Evolutionary conservation across 192 early-diverging fungal genomes (phyloP).

Genomic region (Funneliformis geosporum): DNA sequence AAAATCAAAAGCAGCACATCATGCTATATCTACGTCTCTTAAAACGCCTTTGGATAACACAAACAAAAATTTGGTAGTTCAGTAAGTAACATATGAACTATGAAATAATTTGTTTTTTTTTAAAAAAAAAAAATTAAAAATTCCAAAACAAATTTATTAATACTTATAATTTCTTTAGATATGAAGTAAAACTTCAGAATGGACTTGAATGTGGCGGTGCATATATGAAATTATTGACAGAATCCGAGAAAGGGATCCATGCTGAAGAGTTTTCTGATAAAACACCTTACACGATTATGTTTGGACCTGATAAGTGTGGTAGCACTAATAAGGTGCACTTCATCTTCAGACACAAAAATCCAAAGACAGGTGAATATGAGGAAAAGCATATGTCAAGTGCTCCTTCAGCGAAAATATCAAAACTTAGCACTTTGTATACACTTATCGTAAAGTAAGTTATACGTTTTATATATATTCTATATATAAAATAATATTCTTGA

Average conservation of each 20-base stretch:
- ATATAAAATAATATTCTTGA: neutral
- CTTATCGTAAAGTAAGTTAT: conserved; percentile 62
- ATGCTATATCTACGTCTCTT: conserved; percentile 83
- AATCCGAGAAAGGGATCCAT: conserved; percentile 58
- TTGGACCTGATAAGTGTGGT: conserved; percentile 93
- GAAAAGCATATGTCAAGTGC: conserved; percentile 83
- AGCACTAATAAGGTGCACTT: conserved; percentile 89
- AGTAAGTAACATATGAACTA: conserved; percentile 48
- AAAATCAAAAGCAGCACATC: conserved; percentile 79
- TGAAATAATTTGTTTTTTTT: neutral
- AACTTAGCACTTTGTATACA: conserved; percentile 78
- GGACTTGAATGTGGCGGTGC: conserved; percentile 91
- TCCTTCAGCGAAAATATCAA: conserved; percentile 66
- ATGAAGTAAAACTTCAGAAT: conserved; percentile 87
- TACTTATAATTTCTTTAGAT: conserved; percentile 38
- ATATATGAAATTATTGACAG: conserved; percentile 85
- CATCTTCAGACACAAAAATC: conserved; percentile 91
- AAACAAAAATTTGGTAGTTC: conserved; percentile 75
- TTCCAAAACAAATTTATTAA: neutral
- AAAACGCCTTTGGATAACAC: conserved; percentile 70
- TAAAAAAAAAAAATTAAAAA: too few species aligned
- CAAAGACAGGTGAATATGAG: conserved; percentile 72
- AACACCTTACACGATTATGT: conserved; percentile 87
- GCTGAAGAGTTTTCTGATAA: conserved; percentile 75
- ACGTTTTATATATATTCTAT: neutral